phyloP scores from a whole-genome alignment of 257 asterid species.

The Salvia hispanica region DNA sequence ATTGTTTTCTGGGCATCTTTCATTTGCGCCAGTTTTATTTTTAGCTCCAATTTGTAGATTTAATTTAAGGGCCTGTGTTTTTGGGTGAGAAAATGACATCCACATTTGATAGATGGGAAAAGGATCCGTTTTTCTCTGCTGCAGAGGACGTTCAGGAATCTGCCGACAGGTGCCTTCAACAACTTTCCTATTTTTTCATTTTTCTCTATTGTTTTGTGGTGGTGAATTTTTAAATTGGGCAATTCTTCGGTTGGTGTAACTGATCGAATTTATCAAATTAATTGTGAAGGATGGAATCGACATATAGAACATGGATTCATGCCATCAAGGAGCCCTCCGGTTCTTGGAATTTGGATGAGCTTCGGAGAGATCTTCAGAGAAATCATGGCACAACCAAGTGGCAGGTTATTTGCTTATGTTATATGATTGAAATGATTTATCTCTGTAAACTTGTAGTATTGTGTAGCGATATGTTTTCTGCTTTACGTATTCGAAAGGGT shows the following conservation, averaged over 20 bases:
- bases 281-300: constrained; percentile 85
- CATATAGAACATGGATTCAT: constrained; percentile 86
- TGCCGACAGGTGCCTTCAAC: constrained; percentile 69
- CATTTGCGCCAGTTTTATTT: constrained; percentile 11
- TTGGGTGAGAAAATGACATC: constrained; percentile 52
- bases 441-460: neutral
- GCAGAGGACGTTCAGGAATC: constrained; percentile 98
- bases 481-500: constrained; percentile 16
- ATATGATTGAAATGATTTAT: neutral
- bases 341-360: constrained; percentile 70
- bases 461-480: neutral
- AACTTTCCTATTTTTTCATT: constrained; percentile 12
- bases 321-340: constrained; percentile 60
- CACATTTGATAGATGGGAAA: constrained; percentile 86
- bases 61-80: constrained; percentile 16
- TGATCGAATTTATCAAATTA: constrained; percentile 23
- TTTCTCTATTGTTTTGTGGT: neutral
- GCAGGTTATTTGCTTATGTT: constrained; percentile 61
- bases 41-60: constrained; percentile 27
- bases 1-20: neutral
- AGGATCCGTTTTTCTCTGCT: constrained; percentile 88
- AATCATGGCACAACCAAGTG: constrained; percentile 89
- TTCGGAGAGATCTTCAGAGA: constrained; percentile 74
- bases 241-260: neutral
- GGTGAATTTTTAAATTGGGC: constrained; percentile 2